Evolutionary conservation across 148 eudicot genomes (phyloP).

Genomic region (Pharnaceum exiguum): DNA sequence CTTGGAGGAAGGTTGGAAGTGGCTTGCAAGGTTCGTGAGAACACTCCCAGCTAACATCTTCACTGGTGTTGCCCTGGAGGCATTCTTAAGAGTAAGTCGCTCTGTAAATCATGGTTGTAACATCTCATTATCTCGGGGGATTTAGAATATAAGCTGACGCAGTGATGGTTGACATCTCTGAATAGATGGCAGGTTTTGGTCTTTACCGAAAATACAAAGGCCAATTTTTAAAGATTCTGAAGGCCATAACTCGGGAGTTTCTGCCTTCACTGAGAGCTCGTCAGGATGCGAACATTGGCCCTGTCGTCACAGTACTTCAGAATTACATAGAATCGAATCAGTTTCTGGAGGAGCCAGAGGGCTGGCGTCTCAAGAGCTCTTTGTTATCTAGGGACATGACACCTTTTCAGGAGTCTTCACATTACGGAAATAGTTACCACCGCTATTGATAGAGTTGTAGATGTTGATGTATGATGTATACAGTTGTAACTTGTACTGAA

Average conservation of each 20-base stretch:
- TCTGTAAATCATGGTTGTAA: not conserved
- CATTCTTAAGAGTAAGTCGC: constrained; percentile 70
- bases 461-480: too few species aligned
- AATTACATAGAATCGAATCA: constrained; percentile 47
- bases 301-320: constrained; percentile 32
- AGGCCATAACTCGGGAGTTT: constrained; percentile 45
- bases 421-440: too few species aligned
- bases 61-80: constrained; percentile 70
- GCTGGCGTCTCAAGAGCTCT: constrained; percentile 40
- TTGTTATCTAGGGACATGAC: constrained; percentile 29
- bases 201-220: constrained; percentile 55
- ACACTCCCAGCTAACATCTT: constrained; percentile 62
- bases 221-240: constrained; percentile 68
- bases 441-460: too few species aligned
- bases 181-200: constrained; percentile 81
- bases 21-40: constrained; percentile 89
- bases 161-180: not conserved
- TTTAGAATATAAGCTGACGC: too few species aligned
- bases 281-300: constrained; percentile 31
- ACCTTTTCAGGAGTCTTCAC: constrained; percentile 7
- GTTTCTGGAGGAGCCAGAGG: constrained; percentile 65
- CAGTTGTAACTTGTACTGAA: too few species aligned
- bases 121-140: too few species aligned
- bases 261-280: constrained; percentile 33
- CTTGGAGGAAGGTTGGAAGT: constrained; percentile 78